A percentile compares a stretch with the other conserved stretches of the same genome.
Evolutionary conservation across 257 asterid species (phyloP).

Genomic region (Prunella vulgaris): DNA sequence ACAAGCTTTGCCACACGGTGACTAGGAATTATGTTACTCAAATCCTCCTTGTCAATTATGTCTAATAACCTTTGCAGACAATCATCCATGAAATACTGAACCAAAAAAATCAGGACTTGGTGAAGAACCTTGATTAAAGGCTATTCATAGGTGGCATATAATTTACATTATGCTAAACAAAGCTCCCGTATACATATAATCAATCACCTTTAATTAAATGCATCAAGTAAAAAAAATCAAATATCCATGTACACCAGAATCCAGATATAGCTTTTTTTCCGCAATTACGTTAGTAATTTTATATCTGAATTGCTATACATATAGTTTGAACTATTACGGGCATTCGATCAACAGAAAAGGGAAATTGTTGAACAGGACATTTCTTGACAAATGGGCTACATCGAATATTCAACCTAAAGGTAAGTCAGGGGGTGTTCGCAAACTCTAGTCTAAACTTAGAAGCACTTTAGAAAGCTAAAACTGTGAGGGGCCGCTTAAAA

Average conservation of each 20-base stretch:
- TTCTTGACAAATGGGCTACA: not conserved
- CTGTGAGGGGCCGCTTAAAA: too few species aligned
- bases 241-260: not conserved
- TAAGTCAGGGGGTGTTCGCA: too few species aligned
- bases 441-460: too few species aligned
- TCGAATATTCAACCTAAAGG: not conserved
- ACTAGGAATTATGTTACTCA: constrained; percentile 60
- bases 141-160: not conserved
- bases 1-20: constrained; percentile 72
- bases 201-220: not conserved
- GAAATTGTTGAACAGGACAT: not conserved
- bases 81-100: constrained; percentile 95
- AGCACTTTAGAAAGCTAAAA: too few species aligned
- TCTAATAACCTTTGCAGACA: constrained; percentile 80
- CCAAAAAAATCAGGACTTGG: constrained; percentile 19
- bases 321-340: not conserved
- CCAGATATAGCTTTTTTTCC: not conserved
- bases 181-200: not conserved
- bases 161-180: constrained; percentile 1
- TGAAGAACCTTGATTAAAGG: constrained; percentile 8
- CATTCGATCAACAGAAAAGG: not conserved
- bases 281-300: not conserved
- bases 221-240: not conserved
- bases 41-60: constrained; percentile 59
- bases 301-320: not conserved